Evolutionary conservation across 1,284 basidiomycete genomes (phyloP), one percentile per base, ranked within the genome.

Genomic region (Xerocomus amazonicus): DNA sequence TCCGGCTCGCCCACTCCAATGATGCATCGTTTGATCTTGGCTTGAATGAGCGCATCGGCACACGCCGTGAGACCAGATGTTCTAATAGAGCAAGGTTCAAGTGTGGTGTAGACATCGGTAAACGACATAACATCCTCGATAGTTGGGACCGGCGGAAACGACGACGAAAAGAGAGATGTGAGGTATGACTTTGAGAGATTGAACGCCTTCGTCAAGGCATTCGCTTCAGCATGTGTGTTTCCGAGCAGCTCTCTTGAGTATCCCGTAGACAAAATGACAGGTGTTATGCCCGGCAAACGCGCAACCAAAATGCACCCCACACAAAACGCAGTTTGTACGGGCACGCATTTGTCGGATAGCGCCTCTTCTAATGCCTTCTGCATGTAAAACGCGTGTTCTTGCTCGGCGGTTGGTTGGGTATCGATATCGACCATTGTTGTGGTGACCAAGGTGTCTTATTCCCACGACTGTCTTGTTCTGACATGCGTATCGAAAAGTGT

Each of bases 141-240:
- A 26, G 58, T 64, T 29, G 50, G 55, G 44, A 59, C 43, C 14
- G 65, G 54, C 0, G 26, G n/a, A 13, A 65, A 56, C n/a, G 66
- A 50, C 4, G 58, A 56, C 9, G 78, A 71, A 50, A 81, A 74
- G 28, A 83, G 62, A 8, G 65, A 53, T 2, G 63, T 60, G 29
- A 85, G 61, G 36, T 80, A 67, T 5, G 70, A 59, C 9, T 60
- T 45, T 5, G 79, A 73, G 38, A 84, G 66, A 16, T 59, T 47
- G 32, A 70, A 68, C 12, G 87, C 81, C 65, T 98, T 98, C 36
- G 79, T 70, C 41, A 99, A 73, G 0, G 96, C 95, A 65, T 96
- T 97, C 19, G 95, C 92, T 71, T 99, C 96, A 12, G 96, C 96
- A 68, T 99, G 97, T 2, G 96, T 98, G 68, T 98, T 99, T 45